Evolutionary conservation across 108 stramenopile genomes (phyloP).

Genomic region (Cyclotella choctawhatcheeana): DNA sequence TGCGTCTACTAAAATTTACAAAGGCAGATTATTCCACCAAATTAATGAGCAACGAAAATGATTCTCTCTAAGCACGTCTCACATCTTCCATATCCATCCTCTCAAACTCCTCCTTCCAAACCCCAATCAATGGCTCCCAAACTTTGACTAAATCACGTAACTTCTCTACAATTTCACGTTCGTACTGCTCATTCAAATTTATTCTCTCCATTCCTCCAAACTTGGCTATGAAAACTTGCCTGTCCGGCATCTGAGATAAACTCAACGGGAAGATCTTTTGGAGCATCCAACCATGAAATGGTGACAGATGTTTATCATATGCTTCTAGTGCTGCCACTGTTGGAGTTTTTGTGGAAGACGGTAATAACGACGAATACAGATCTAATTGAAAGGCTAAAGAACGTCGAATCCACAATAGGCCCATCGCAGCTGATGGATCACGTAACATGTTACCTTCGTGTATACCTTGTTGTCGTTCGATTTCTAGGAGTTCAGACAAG

Average conservation of each 20-base stretch:
- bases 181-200: conserved; percentile 31
- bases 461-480: conserved; percentile 43
- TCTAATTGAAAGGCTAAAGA: conserved; percentile 60
- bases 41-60: neutral
- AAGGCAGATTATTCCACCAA: neutral
- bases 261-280: conserved; percentile 55
- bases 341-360: conserved; percentile 18
- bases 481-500: conserved; percentile 34
- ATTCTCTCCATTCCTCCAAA: conserved; percentile 50
- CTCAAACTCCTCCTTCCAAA: conserved; percentile 52
- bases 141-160: conserved; percentile 37
- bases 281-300: conserved; percentile 52
- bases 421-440: conserved; percentile 68
- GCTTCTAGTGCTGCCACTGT: conserved; percentile 45
- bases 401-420: conserved; percentile 67
- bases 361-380: conserved; percentile 47
- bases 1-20: neutral
- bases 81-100: conserved; percentile 52
- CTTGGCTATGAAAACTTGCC: conserved; percentile 47
- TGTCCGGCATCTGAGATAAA: conserved; percentile 48
- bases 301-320: conserved; percentile 38
- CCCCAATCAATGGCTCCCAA: conserved; percentile 48
- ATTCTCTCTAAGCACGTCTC: conserved; percentile 24
- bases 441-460: conserved; percentile 51
- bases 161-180: conserved; percentile 41